A percentile compares a stretch with the other conserved stretches of the same genome.
These are phyloP conservation scores for Trypanosoma cruzi DNA, from an alignment of 208 protist species.

Conservation along the genomic window DNA sequence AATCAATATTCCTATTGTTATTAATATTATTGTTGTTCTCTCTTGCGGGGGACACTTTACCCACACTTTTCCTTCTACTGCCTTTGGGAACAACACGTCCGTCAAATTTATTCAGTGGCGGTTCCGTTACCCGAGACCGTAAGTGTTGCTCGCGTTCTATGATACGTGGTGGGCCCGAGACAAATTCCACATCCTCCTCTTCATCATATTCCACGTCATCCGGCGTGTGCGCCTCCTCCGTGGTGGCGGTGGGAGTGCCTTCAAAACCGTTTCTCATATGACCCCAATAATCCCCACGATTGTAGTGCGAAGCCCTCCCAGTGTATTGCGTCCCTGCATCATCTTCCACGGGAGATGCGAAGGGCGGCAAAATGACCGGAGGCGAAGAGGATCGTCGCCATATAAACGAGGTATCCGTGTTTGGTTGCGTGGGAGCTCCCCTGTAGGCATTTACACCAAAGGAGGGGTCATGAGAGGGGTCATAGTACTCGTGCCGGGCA, in stretches of 20 bases:
- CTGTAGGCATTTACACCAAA: background rate
- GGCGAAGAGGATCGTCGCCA: conserved; percentile 3
- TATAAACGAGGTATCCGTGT: background rate
- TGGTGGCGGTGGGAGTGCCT: conserved; percentile 67
- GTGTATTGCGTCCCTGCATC: background rate
- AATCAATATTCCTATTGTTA: conserved; percentile 7
- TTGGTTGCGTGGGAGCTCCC: background rate
- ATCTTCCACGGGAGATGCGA: background rate
- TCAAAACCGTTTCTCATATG: conserved; percentile 20
- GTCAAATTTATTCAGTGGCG: background rate
- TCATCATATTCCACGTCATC: conserved; percentile 44
- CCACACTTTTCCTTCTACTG: conserved; percentile 1
- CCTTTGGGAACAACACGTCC: background rate
- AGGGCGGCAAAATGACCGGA: background rate
- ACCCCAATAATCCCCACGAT: conserved; percentile 11
- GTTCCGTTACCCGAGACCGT: conserved; percentile 23
- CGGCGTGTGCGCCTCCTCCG: conserved; percentile 70
- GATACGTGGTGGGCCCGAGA: conserved; percentile 63
- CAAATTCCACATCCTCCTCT: conserved; percentile 25
- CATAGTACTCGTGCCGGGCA: background rate
- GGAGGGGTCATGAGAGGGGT: background rate
- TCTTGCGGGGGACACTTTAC: background rate
- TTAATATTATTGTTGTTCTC: background rate
- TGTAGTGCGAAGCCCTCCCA: background rate
- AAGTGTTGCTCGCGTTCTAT: conserved; percentile 88